Base-by-base conservation (phyloP, 306 rosid genomes). In the Trifolium fragiferum region DNA sequence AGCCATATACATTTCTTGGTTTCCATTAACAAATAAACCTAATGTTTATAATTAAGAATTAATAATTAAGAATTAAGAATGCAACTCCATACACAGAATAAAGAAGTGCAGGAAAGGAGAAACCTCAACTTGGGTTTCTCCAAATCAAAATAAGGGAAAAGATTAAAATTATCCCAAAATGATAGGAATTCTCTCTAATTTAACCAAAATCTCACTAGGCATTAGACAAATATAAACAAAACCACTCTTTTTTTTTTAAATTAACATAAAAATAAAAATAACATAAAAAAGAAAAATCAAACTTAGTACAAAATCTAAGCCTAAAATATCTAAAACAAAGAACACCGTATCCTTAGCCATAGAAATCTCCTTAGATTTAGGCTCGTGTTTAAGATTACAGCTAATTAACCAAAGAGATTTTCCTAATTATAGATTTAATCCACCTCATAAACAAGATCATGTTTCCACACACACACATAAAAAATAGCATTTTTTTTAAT, bases 121-220 rank as follows among this genome's bases (percentile, higher is more conserved):
- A 84, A 78, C 81, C 88, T 75, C 76, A 80, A 80, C 70, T 75
- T 78, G 84, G 88, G 80, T 82, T 82, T 76, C 86, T 74, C 84
- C 85, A 69, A 81, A 77, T 71, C 68, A 86, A 47, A 77, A 77
- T 43, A 63, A 32, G 30, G 68, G 19, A 82, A 82, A 82, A 55
- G 62, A 75, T 79, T 66, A 59, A 78, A 72, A 73, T 63, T 79
- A 70, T 73, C 86, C 81, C 76, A 79, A 73, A 85, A 68, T 67
- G 82, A 79, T 62, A 82, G 83, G 66, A 21, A 21, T 38, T 53
- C 46, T 5, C 66, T 83, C 80, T 76, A 79, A 81, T 76, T 85
- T 79, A 83, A 86, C 76, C 72, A 67, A 82, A 82, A 79, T 46
- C 79, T 72, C 82, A 84, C 66, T 76, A 72, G 61, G 16, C 70